A percentile compares a stretch with the other conserved stretches of the same genome.
Conservation (phyloP, 2,329 filamentous ascomycete genomes). For the Penicillium brevicompactum region DNA sequence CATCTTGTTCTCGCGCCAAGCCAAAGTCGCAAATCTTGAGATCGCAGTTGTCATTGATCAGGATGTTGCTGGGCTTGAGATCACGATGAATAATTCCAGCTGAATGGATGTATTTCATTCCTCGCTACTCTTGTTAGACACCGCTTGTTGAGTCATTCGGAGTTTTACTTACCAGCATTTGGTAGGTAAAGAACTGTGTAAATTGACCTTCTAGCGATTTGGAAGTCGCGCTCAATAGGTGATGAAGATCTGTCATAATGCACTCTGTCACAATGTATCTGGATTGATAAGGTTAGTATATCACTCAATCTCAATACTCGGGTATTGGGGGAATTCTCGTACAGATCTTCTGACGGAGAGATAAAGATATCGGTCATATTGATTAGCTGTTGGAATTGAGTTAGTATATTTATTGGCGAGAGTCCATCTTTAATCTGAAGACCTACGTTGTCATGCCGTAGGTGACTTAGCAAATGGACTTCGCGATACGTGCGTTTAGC, state of each 20-base stretch:
- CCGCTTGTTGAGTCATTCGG: too few relatives aligned
- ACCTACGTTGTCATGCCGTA: conserved; percentile 15
- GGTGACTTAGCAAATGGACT: conserved; percentile 1
- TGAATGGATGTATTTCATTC: conserved; percentile 96
- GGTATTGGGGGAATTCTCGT: not conserved
- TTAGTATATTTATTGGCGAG: not conserved
- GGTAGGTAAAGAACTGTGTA: conserved; percentile 9
- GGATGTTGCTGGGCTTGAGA: conserved; percentile 89
- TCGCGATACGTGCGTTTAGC: conserved; percentile 12
- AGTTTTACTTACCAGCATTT: conserved; percentile 1
- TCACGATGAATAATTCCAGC: conserved; percentile 83
- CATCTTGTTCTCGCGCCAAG: conserved; percentile 92
- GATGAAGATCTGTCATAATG: conserved; percentile 8
- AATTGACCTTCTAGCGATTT: conserved; percentile 3
- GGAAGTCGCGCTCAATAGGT: not conserved
- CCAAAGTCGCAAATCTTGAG: conserved; percentile 99
- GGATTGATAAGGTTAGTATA: not conserved
- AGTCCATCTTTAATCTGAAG: not conserved
- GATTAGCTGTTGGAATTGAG: conserved; percentile 2
- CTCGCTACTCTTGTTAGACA: conserved; percentile 62
- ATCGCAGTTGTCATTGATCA: conserved; percentile 99
- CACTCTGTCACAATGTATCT: conserved; percentile 11
- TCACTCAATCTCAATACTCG: too few relatives aligned
- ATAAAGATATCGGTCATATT: conserved; percentile 10
- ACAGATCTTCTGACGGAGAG: conserved; percentile 9